phyloP scores from a whole-genome alignment of 2,329 filamentous ascomycete species.

The Fusarium sambucinum region DNA sequence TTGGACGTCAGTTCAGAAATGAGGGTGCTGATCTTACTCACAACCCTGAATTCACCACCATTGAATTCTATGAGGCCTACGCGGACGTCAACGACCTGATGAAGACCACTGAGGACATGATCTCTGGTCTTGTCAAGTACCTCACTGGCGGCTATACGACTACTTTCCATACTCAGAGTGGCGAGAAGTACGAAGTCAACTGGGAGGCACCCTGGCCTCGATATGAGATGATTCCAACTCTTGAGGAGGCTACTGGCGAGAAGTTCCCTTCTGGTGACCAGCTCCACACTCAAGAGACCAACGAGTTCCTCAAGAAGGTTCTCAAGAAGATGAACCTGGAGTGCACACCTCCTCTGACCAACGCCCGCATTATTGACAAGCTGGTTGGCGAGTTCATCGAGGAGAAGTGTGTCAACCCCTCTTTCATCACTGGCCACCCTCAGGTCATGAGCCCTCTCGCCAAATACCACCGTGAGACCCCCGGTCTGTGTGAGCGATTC shows the following conservation, averaged over 20 bases:
- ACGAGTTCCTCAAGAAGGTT: constrained; percentile 85
- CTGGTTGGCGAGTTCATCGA: constrained; percentile 95
- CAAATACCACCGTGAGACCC: constrained; percentile 87
- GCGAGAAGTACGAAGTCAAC: constrained; percentile 91
- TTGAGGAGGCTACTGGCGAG: constrained; percentile 90
- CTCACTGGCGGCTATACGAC: constrained; percentile 88
- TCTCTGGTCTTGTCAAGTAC: constrained; percentile 89
- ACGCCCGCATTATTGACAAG: constrained; percentile 96
- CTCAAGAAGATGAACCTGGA: constrained; percentile 92
- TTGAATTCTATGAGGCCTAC: constrained; percentile 97
- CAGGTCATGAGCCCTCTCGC: constrained; percentile 86
- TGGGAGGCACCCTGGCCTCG: constrained; percentile 95
- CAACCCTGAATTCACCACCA: constrained; percentile 97
- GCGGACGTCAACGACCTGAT: constrained; percentile 88
- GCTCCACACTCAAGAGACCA: constrained; percentile 89
- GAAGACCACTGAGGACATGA: constrained; percentile 89
- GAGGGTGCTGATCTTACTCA: constrained; percentile 81
- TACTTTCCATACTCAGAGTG: constrained; percentile 85
- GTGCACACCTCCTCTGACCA: constrained; percentile 90
- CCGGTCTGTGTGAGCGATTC: constrained; percentile 94
- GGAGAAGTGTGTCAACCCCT: constrained; percentile 92
- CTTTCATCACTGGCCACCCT: constrained; percentile 73
- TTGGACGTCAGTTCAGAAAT: constrained; percentile 96
- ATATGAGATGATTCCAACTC: constrained; percentile 88
- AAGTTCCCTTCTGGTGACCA: constrained; percentile 92